A percentile compares a stretch with the other conserved stretches of the same genome.
phyloP scores from a whole-genome alignment of 306 rosid genomes.

The Aeschynomene evenia region DNA sequence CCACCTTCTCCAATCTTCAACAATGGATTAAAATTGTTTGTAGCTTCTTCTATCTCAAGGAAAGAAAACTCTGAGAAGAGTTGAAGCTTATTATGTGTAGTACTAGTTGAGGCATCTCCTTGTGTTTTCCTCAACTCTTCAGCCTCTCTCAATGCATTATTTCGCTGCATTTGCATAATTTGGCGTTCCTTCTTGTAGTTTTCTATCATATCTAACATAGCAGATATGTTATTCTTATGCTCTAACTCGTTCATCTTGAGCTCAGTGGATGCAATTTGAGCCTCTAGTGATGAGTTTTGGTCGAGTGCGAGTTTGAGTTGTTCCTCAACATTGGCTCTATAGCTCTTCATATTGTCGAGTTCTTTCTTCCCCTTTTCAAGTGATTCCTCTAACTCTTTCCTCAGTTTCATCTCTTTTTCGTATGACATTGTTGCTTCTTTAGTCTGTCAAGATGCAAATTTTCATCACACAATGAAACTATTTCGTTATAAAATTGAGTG shows the following conservation, averaged over 20 bases:
- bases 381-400: conserved; percentile 64
- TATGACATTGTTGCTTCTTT: conserved; percentile 48
- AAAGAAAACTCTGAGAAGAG: conserved; percentile 64
- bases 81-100: conserved; percentile 33
- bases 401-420: conserved; percentile 54
- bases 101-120: conserved; percentile 57
- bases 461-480: no score
- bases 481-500: no score
- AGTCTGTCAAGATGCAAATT: conserved; percentile 66
- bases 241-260: conserved; percentile 47
- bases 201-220: conserved; percentile 48
- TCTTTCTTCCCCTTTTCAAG: conserved; percentile 48
- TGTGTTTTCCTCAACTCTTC: conserved; percentile 61
- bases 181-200: conserved; percentile 55
- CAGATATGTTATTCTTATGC: conserved; percentile 50
- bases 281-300: conserved; percentile 53
- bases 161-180: conserved; percentile 56
- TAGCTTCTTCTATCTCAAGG: conserved; percentile 70
- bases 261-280: conserved; percentile 54
- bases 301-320: conserved; percentile 52
- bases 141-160: conserved; percentile 63
- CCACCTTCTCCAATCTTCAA: conserved; percentile 91
- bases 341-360: conserved; percentile 47
- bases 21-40: conserved; percentile 51
- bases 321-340: conserved; percentile 43